phyloP scores from a whole-genome alignment of 2,329 filamentous ascomycete genomes.

The Xylaria polymorpha region DNA sequence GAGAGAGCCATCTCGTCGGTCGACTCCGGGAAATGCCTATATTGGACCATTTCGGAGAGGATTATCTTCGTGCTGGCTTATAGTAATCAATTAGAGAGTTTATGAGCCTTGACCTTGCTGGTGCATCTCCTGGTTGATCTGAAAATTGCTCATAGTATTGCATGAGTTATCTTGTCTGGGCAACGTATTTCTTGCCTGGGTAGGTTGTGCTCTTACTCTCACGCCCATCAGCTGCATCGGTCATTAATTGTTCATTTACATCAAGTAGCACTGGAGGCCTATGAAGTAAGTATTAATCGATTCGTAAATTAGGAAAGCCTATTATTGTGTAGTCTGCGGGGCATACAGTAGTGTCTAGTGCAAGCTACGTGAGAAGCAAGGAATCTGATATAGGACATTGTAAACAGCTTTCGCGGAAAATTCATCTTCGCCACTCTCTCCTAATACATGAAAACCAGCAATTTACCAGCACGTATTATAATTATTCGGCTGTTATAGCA shows the following conservation, averaged over 20 bases:
- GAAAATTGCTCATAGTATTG: too few relatives aligned
- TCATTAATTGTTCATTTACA: not conserved
- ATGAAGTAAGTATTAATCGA: not conserved
- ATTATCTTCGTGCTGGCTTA: not conserved
- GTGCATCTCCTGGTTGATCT: too few relatives aligned
- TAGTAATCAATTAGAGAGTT: too few relatives aligned
- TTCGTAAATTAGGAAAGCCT: too few relatives aligned
- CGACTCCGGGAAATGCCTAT: not conserved
- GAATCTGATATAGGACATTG: not conserved
- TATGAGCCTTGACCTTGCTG: too few relatives aligned
- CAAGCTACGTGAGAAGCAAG: not conserved
- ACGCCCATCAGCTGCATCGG: too few relatives aligned
- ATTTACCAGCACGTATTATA: not conserved
- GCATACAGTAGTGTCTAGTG: not conserved
- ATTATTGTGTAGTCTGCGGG: not conserved
- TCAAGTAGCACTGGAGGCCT: too few relatives aligned
- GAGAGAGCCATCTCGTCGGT: not conserved
- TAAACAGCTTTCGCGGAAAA: not conserved
- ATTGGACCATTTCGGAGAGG: not conserved
- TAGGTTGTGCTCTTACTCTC: not conserved
- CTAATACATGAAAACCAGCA: not conserved
- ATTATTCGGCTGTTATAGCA: not conserved
- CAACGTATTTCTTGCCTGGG: too few relatives aligned
- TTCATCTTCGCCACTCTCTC: not conserved
- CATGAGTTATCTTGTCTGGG: too few relatives aligned